Evolutionary conservation across 306 rosid species (phyloP).

Genomic region (Malus fusca): DNA sequence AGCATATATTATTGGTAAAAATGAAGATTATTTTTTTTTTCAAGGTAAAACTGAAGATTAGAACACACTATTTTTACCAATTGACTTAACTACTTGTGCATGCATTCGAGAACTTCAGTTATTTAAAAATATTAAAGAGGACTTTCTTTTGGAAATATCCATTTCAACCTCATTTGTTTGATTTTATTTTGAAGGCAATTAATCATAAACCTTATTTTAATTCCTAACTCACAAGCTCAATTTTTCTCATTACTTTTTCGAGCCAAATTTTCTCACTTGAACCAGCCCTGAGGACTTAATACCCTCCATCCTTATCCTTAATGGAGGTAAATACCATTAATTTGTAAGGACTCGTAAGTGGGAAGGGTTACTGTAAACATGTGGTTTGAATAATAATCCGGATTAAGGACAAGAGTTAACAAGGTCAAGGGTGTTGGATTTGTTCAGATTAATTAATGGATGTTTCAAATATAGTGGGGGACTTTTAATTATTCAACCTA

Average conservation of each 20-base stretch:
- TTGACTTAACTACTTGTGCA: too few species aligned
- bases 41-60: too few species aligned
- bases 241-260: too few species aligned
- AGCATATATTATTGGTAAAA: too few species aligned
- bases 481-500: background rate
- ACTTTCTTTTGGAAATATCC: background rate
- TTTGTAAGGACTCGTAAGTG: background rate
- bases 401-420: background rate
- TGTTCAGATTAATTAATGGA: background rate
- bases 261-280: too few species aligned
- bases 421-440: background rate
- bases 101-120: too few species aligned
- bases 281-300: too few species aligned
- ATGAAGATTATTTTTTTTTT: too few species aligned
- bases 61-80: too few species aligned
- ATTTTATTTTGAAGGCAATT: too few species aligned
- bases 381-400: background rate
- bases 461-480: background rate
- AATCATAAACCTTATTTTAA: background rate
- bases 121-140: too few species aligned
- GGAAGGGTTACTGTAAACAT: conserved; percentile 8
- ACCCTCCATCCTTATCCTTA: background rate
- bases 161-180: background rate
- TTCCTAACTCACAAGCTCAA: too few species aligned
- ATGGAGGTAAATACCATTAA: background rate